A percentile compares a stretch with the other conserved stretches of the same genome.
Evolutionary conservation across 495 filamentous ascomycete species (phyloP).

Genomic region (Xylaria nigripes): DNA sequence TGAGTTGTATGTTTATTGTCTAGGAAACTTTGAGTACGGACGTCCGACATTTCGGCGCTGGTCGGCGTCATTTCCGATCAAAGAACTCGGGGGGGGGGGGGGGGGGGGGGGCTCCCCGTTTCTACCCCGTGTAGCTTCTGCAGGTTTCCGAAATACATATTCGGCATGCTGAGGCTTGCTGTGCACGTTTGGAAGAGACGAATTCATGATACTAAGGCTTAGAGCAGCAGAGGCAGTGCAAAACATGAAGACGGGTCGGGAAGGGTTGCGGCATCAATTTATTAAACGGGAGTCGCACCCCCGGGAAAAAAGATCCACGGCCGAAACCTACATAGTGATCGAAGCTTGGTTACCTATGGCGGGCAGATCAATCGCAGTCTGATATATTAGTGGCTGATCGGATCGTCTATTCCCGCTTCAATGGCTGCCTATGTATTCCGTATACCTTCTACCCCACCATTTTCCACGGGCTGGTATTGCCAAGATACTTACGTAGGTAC

Average conservation of each 20-base stretch:
- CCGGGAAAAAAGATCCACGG: neutral
- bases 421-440: neutral
- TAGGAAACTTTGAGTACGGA: neutral
- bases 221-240: neutral
- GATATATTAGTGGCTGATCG: conserved; percentile 3
- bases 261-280: neutral
- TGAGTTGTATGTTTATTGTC: neutral
- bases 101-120: neutral
- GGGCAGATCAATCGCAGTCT: neutral
- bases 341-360: too few relatives aligned
- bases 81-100: neutral
- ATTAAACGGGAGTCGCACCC: conserved; percentile 1
- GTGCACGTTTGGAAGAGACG: neutral
- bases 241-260: neutral
- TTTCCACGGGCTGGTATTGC: neutral
- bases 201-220: neutral
- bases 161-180: neutral
- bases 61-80: neutral
- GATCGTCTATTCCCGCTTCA: conserved; percentile 10
- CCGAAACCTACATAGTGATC: neutral
- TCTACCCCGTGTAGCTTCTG: conserved; percentile 1
- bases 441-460: conserved; percentile 7
- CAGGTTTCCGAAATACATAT: conserved; percentile 4
- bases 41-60: neutral
- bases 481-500: neutral